Percentiles rank a stretch among this genome's conserved stretches.
Evolutionary conservation across 2,329 filamentous ascomycete genomes (phyloP).

Genomic region (Stagonosporopsis chrysanthemi): DNA sequence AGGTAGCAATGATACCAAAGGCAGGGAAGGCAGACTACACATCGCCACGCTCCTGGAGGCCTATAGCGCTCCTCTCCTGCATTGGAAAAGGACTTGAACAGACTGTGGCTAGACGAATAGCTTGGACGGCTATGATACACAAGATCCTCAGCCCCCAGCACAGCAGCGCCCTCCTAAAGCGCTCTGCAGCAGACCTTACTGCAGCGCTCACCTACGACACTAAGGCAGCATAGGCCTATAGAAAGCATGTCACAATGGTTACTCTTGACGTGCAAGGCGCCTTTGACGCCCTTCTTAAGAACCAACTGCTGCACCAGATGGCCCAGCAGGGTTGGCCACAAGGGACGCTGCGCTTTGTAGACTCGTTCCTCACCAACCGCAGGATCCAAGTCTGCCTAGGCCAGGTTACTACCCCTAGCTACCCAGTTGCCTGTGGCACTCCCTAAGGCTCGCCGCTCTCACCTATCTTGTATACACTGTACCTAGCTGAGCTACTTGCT

Average conservation of each 20-base stretch:
- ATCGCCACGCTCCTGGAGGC: not conserved
- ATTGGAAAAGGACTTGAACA: too few relatives aligned
- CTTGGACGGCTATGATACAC: conserved; percentile 11
- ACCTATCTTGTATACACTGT: too few relatives aligned
- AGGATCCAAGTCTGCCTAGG: conserved; percentile 5
- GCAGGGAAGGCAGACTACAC: too few relatives aligned
- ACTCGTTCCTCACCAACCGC: conserved; percentile 7
- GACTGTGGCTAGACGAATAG: conserved; percentile 14
- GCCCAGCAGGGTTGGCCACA: not conserved
- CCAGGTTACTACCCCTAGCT: too few relatives aligned
- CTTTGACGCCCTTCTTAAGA: conserved; percentile 20
- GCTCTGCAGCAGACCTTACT: conserved; percentile 11
- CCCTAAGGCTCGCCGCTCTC: too few relatives aligned
- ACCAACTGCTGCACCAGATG: conserved; percentile 6
- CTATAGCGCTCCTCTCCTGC: too few relatives aligned
- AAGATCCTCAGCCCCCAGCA: conserved; percentile 19
- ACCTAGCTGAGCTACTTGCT: too few relatives aligned
- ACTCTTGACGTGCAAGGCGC: conserved; percentile 3
- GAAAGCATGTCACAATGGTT: conserved; percentile 14
- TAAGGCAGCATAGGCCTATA: conserved; percentile 5
- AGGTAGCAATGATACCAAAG: too few relatives aligned
- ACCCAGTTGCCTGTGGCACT: too few relatives aligned
- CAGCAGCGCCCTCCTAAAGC: conserved; percentile 13
- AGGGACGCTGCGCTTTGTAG: not conserved
- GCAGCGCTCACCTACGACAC: conserved; percentile 15